These are phyloP conservation scores for Aspergillus melleus DNA, from an alignment of 2,329 filamentous ascomycete genomes.

Conservation along the genomic window DNA sequence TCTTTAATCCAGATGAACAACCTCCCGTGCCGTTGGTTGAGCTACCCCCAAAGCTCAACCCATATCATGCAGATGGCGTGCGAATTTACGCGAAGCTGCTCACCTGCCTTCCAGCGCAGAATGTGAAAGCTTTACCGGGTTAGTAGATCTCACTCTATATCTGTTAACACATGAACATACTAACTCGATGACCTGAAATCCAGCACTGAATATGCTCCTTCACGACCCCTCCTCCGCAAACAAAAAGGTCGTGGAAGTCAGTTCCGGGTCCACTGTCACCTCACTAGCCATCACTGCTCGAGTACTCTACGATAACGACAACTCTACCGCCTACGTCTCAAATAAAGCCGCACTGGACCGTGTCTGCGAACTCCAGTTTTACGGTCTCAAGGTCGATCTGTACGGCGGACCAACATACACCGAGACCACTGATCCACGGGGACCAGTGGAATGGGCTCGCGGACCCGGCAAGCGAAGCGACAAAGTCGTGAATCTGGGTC, in stretches of 20 bases:
- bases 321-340: neutral
- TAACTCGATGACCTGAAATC: neutral
- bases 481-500: neutral
- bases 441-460: neutral
- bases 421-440: neutral
- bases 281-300: neutral
- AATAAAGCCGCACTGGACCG: neutral
- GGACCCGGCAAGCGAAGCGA: neutral
- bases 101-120: neutral
- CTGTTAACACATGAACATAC: too few species aligned
- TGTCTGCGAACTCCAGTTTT: neutral
- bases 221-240: neutral
- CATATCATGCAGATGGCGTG: neutral
- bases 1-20: neutral
- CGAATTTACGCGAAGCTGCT: neutral
- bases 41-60: neutral
- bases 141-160: too few species aligned
- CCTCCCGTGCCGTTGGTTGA: neutral
- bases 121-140: neutral
- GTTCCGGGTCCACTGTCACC: neutral
- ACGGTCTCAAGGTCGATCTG: neutral
- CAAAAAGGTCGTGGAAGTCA: neutral
- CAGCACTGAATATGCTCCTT: neutral
- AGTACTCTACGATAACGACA: neutral
- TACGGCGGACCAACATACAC: neutral